These are phyloP conservation scores for Melianthus villosus DNA, from an alignment of 441 rosid species.

Conservation along the genomic window DNA sequence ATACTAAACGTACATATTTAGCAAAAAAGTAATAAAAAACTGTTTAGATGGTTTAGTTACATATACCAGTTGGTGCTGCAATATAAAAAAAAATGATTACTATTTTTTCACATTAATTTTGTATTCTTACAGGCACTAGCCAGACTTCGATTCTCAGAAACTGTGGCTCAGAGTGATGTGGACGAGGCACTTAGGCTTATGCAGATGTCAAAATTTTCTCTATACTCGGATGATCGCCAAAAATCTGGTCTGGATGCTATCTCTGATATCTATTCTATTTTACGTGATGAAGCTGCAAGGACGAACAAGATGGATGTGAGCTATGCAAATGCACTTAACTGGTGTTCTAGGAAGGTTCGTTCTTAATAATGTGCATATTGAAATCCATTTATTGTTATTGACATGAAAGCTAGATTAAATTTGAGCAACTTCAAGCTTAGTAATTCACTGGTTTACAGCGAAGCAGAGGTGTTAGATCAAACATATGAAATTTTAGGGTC, in stretches of 20 bases:
- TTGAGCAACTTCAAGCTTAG: no score
- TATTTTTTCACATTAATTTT: slow-evolving; percentile 4
- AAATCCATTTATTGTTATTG: slow-evolving; percentile 3
- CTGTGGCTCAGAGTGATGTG: slow-evolving; percentile 94
- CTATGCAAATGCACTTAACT: slow-evolving; percentile 84
- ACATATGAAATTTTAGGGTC: no score
- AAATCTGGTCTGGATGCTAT: slow-evolving; percentile 90
- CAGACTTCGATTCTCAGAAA: slow-evolving; percentile 84
- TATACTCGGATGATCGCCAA: slow-evolving; percentile 86
- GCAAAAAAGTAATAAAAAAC: no score
- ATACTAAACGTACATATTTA: no score
- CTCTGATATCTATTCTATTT: slow-evolving; percentile 88
- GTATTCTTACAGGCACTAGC: slow-evolving; percentile 58
- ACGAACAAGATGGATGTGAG: slow-evolving; percentile 56
- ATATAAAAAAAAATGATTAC: no score
- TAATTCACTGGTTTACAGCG: no score
- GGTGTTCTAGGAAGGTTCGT: slow-evolving; percentile 96
- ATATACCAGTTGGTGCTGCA: neutral
- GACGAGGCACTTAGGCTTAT: slow-evolving; percentile 90
- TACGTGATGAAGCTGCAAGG: slow-evolving; percentile 97
- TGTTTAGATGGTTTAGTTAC: no score
- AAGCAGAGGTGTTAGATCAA: no score
- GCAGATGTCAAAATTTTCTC: slow-evolving; percentile 99
- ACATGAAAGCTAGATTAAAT: no score
- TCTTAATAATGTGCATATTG: slow-evolving; percentile 5